Evolutionary conservation across 2,329 filamentous ascomycete genomes (phyloP), one percentile per base, ranked within the genome.

Genomic region (Hypomyces rosellus): DNA sequence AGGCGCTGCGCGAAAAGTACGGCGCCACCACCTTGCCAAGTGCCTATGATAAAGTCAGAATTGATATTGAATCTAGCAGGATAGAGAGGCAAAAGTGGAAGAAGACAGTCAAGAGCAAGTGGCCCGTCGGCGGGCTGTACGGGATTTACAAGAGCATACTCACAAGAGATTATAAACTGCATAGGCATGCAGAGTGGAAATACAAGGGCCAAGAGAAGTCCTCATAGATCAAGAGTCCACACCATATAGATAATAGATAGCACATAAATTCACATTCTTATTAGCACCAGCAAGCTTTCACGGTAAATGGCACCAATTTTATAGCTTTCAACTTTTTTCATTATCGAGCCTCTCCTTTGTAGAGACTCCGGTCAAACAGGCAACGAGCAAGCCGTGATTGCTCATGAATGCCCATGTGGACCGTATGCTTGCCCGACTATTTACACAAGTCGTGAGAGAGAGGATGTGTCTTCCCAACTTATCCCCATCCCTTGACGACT

Each of bases 31-130:
- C 74, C 6, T 67, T 89, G 58, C 85, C 85, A 22, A 82, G 71
- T 42, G 83, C 89, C 5, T 87, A 82, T 67, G 82, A 88, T 59
- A 89, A 89, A 69, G 81, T 86, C 40, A 76, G 74, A 55, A 78
- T 84, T 34, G 74, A 76, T 55, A 69, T 76, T 20, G 70, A 72
- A 47, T 66, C 70, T 3, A 71, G 74, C 52, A 64, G 70, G 45
- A 63, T 65, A 46, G 68, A 67, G 54, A 63, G 68, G 51, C 63
- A 59, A 53, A 50, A 56, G 53, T 69, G 70, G 65, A 67, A 66
- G 56, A 65, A 72, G 49, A 69, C 69, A 48, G 54, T 75, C 41
- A 78, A 74, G 64, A 69, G 69, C 13, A 67, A 67, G 50, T 76
- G 75, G 73, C 82, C 82, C 0, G 59, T 84, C 14, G 78, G 76